Conservation (phyloP, 2,329 filamentous ascomycete species). For the Kalmusia sp. region DNA sequence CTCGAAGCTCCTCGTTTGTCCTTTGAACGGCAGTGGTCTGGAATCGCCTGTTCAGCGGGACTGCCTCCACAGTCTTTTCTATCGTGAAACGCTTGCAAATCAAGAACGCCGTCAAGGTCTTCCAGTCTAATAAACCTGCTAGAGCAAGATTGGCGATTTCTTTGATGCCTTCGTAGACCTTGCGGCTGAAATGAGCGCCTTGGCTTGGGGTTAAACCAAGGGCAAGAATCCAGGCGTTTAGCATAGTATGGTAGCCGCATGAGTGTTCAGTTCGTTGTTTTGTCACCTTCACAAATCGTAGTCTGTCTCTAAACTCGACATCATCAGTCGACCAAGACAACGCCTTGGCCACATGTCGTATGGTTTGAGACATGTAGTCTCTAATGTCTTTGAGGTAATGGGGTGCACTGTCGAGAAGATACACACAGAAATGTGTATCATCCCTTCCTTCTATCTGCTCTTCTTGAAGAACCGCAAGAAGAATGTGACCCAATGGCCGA, state of each 20-base stretch:
- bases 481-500: not conserved
- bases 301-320: not conserved
- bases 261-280: slow-evolving; percentile 2
- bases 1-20: not conserved
- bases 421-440: slow-evolving; percentile 3
- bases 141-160: slow-evolving; percentile 7
- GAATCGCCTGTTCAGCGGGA: slow-evolving; percentile 9
- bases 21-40: not conserved
- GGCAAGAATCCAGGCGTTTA: slow-evolving; percentile 37
- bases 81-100: not conserved
- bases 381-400: no score
- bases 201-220: slow-evolving; percentile 24
- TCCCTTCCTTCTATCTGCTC: not conserved
- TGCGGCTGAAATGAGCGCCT: not conserved
- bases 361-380: not conserved
- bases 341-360: slow-evolving; percentile 3
- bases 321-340: not conserved
- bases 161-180: slow-evolving; percentile 2
- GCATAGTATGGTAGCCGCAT: slow-evolving; percentile 23
- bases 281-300: not conserved
- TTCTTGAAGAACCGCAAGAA: slow-evolving; percentile 20
- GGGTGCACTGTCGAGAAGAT: slow-evolving; percentile 13
- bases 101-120: slow-evolving; percentile 13
- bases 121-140: slow-evolving; percentile 18
- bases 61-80: not conserved